Evolutionary conservation across 179 eudicot genomes (phyloP), one percentile per base, ranked within the genome.

Genomic region (Amaranthus tricolor): DNA sequence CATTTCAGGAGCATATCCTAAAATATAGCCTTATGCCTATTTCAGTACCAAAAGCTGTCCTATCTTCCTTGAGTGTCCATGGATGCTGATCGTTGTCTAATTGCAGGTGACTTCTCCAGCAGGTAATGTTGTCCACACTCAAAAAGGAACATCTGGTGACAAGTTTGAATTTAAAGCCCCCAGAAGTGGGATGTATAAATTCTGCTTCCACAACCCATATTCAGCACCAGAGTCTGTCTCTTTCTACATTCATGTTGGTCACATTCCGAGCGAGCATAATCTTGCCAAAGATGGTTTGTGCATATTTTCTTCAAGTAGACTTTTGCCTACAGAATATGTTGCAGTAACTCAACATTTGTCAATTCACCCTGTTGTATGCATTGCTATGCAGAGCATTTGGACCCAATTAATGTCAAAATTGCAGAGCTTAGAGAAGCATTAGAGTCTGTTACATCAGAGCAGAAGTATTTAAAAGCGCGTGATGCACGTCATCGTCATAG

Each of bases 271-370:
- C 73, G 89, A 92, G 77, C 95, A 94, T 71, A 80, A 92, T 83
- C 94, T 94, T 14, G 97, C 98, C 17, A 94, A 94, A 85, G 97
- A 92, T 85, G 98, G 97, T 94, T 68, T 74, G 98, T 87, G 31
- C 55, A 3, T 17, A 62, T 69, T 67, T 72, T 66, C 31, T 68
- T 51, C 8, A 61, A 51, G 50, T 73, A 10, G 13, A 21, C 63
- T 60, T 64, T 50, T n/a, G 8, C 69, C 56, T 21, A 56, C 12
- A 56, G 50, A 43, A 6, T 63, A 7, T 63, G 49, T 5, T 63
- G n/a, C 11, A 43, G 67, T 63, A 61, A 40, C 9, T 43, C 15
- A 15, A 43, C 9, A 13, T 19, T 52, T 53, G n/a, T 59, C 73
- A 62, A 19, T 48, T 11, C 62, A 13, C 17, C 17, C 21, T 54